phyloP scores from a whole-genome alignment of 176 grass and related monocot genomes.

The Neostapfia colusana region DNA sequence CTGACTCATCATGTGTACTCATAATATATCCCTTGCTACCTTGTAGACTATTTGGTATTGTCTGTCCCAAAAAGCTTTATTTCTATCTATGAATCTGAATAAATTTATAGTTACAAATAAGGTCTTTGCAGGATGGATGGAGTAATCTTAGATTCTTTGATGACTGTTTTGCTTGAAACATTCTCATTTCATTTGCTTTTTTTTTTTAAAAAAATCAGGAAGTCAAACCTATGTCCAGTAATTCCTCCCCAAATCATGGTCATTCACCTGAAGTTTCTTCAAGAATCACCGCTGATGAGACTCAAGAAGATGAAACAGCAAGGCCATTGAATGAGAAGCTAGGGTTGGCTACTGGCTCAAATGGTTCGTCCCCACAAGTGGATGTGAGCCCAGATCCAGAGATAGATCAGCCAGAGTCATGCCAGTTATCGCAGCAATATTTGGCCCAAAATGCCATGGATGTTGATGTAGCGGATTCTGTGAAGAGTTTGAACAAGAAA shows the following conservation, averaged over 20 bases:
- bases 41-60: background rate
- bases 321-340: constrained; percentile 50
- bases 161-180: constrained; percentile 17
- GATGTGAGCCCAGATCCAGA: background rate
- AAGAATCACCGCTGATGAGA: constrained; percentile 46
- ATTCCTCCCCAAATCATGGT: constrained; percentile 51
- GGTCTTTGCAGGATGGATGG: no score
- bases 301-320: constrained; percentile 37
- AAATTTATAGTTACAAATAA: no score
- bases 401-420: constrained; percentile 17
- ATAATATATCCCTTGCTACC: background rate
- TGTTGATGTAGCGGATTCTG: constrained; percentile 48
- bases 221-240: constrained; percentile 31
- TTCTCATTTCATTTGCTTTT: constrained; percentile 25
- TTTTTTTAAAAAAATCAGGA: constrained; percentile 55
- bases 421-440: constrained; percentile 35
- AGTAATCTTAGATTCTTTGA: constrained; percentile 13
- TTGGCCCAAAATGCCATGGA: constrained; percentile 30
- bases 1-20: background rate
- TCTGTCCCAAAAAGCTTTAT: no score
- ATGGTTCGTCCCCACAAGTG: constrained; percentile 40
- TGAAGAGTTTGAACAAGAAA: constrained; percentile 81
- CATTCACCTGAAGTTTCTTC: constrained; percentile 51
- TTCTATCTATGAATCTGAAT: no score
- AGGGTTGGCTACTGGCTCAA: constrained; percentile 13